These are phyloP conservation scores for Pseudovirgaria hyperparasitica DNA, from an alignment of 2,329 filamentous ascomycete genomes.

Conservation along the genomic window DNA sequence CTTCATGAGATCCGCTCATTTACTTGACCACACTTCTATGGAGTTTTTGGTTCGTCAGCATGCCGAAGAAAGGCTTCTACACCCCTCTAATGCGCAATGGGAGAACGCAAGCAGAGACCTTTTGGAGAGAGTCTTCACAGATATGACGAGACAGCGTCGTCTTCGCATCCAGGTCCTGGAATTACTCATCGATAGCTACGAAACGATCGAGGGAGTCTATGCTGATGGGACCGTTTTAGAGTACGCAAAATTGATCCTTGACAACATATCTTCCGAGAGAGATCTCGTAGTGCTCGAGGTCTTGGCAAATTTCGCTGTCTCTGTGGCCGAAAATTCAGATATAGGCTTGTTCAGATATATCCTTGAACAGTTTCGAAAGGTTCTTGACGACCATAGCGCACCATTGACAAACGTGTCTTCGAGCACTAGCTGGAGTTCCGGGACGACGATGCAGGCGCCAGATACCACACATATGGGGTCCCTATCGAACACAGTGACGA, in stretches of 20 bases:
- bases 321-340: slow-evolving; percentile 52
- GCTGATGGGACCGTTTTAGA: slow-evolving; percentile 44
- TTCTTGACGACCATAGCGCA: no score
- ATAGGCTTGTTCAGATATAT: no score
- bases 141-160: slow-evolving; percentile 45
- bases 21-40: slow-evolving; percentile 52
- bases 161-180: slow-evolving; percentile 52
- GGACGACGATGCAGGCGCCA: slow-evolving; percentile 7
- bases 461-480: slow-evolving; percentile 25
- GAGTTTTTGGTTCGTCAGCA: slow-evolving; percentile 55
- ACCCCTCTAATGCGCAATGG: slow-evolving; percentile 59
- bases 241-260: slow-evolving; percentile 49
- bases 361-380: slow-evolving; percentile 31
- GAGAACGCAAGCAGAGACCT: slow-evolving; percentile 49
- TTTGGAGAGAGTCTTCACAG: slow-evolving; percentile 50
- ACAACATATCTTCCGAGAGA: slow-evolving; percentile 48
- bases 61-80: slow-evolving; percentile 55
- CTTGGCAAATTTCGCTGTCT: slow-evolving; percentile 50
- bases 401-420: no score
- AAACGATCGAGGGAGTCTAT: slow-evolving; percentile 41
- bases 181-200: slow-evolving; percentile 40
- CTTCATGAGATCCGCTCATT: slow-evolving; percentile 47
- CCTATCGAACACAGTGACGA: slow-evolving; percentile 57
- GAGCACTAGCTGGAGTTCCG: no score
- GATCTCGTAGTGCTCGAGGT: slow-evolving; percentile 53